Evolutionary conservation across 352 stramenopile species (phyloP), one percentile per base, ranked within the genome.

Genomic region (Phytophthora capsici): DNA sequence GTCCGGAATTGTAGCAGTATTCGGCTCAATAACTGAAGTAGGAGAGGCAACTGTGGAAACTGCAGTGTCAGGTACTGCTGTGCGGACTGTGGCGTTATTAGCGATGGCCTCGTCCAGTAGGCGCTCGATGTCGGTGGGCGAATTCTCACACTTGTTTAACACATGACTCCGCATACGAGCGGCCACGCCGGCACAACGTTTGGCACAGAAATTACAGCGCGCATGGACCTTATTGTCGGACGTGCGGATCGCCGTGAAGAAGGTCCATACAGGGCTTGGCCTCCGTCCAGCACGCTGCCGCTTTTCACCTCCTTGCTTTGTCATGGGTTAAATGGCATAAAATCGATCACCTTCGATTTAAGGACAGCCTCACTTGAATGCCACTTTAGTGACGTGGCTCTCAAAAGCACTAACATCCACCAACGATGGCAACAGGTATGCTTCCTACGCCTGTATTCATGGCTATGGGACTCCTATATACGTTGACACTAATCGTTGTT

Each of bases 141-240:
- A 75, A 13, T 44, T 36, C n/a, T 63, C 61, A 41, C 80, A 86
- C 67, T 84, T 85, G 52, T 13, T 59, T 23, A 76, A 25, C n/a
- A 89, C 53, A 62, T 89, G 80, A 6, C 45, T 43, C n/a, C 55
- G 54, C 80, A 89, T 85, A 37, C 80, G 80, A 34, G 75, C 38
- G 20, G 80, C 80, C 40, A 87, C 80, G 14, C 75, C 80, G 17
- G 75, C 77, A 60, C 73, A 82, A 22, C 66, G 73, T 8, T 68
- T 69, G 26, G 30, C 63, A 43, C 80, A 89, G 43, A 84, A 89
- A 51, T 73, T 69, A 52, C 80, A 89, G 28, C 62, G 51, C 20
- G 80, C 80, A 22, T 89, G 76, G 16, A 83, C 66, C 38, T 73
- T 79, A 54, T 83, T 84, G 26, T 75, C 56, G 38, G 71, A 59